phyloP scores from a whole-genome alignment of 2,329 filamentous ascomycete species.

The Alternaria solani region DNA sequence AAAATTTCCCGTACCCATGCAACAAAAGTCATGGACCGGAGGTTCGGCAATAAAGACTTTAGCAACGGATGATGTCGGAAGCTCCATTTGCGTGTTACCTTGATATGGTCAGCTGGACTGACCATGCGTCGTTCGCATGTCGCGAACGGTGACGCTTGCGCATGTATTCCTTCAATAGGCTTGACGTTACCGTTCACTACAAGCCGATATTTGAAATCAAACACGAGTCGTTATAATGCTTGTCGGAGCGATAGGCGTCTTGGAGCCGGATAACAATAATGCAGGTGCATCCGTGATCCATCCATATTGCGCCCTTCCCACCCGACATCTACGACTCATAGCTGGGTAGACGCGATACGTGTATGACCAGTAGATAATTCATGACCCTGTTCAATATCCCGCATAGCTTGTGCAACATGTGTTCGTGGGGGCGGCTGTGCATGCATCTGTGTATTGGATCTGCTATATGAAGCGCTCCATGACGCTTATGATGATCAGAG shows the following conservation, averaged over 20 bases:
- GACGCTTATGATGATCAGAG: constrained; percentile 5
- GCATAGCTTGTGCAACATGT: background rate
- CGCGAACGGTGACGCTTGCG: constrained; percentile 14
- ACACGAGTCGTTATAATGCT: background rate
- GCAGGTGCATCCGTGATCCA: background rate
- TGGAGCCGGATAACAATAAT: background rate
- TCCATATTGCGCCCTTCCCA: constrained; percentile 1
- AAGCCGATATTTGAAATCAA: background rate
- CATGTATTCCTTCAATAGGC: constrained; percentile 4
- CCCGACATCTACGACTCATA: background rate
- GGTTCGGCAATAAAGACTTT: constrained; percentile 1
- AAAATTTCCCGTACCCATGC: constrained; percentile 4
- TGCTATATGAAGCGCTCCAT: constrained; percentile 8
- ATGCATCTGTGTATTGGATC: constrained; percentile 9
- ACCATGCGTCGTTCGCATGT: constrained; percentile 16
- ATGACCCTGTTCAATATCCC: constrained; percentile 5
- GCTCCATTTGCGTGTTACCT: background rate
- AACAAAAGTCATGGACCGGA: constrained; percentile 12
- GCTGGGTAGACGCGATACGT: background rate
- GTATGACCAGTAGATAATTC: constrained; percentile 6
- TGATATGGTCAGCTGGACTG: constrained; percentile 1
- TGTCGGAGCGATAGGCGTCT: background rate
- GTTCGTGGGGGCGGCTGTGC: constrained; percentile 9
- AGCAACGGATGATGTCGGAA: constrained; percentile 6
- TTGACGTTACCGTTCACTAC: background rate